Percentiles rank a stretch among this genome's conserved stretches.
These are phyloP conservation scores for Chytriomyces sp. DNA, from an alignment of 192 early-diverging fungal species.

Conservation along the genomic window DNA sequence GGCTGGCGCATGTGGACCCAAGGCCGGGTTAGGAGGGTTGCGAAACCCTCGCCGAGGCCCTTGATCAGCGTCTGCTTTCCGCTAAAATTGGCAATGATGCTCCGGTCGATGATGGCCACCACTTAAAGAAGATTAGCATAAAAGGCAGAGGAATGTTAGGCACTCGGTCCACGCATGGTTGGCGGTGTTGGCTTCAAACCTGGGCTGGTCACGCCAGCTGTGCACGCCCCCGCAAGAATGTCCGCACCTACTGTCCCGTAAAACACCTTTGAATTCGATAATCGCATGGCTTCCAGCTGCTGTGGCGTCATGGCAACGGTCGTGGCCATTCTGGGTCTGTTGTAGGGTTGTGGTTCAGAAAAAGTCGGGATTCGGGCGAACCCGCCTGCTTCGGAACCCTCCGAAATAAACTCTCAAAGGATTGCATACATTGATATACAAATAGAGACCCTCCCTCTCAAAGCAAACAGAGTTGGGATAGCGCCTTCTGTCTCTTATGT, in stretches of 20 bases:
- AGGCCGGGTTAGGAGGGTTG: constrained; percentile 39
- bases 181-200: neutral
- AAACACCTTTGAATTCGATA: neutral
- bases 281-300: neutral
- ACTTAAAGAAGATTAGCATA: neutral
- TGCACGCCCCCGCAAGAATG: constrained; percentile 16
- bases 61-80: constrained; percentile 40
- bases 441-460: no score
- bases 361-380: no score
- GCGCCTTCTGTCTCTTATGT: no score
- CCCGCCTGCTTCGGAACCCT: no score
- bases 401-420: no score
- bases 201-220: constrained; percentile 20
- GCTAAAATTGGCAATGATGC: constrained; percentile 51
- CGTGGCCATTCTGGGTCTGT: no score
- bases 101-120: constrained; percentile 51
- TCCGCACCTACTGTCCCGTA: constrained; percentile 5
- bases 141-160: neutral
- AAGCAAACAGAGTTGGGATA: no score
- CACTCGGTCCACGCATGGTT: no score
- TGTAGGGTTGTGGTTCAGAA: no score
- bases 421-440: no score
- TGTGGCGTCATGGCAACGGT: no score
- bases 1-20: constrained; percentile 38
- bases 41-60: constrained; percentile 32